These are phyloP conservation scores for Trichoderma oligosporum DNA, from an alignment of 2,329 filamentous ascomycete genomes.

Conservation along the genomic window DNA sequence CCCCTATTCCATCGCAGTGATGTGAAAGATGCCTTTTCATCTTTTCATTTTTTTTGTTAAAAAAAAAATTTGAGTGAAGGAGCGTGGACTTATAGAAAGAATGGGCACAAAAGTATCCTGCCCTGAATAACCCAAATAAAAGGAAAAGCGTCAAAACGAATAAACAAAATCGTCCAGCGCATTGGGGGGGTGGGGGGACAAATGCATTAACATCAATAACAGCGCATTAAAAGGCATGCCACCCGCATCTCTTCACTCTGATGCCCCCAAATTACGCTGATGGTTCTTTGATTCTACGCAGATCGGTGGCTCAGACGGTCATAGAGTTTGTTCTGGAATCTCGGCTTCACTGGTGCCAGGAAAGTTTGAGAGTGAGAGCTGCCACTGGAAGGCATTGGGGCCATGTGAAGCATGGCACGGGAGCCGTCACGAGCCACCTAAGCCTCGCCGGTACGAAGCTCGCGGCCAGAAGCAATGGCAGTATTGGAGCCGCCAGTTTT, in stretches of 20 bases:
- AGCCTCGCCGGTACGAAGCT: conserved; percentile 45
- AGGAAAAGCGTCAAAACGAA: not conserved
- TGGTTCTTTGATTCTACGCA: not conserved
- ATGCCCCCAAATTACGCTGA: not conserved
- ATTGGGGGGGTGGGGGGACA: not conserved
- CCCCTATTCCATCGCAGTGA: no score
- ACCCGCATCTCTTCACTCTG: not conserved
- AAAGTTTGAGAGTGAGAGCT: conserved; percentile 4
- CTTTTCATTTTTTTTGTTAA: not conserved
- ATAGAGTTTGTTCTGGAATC: conserved; percentile 9
- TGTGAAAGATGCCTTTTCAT: not conserved
- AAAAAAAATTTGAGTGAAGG: not conserved
- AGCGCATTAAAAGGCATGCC: not conserved
- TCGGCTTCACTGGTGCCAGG: conserved; percentile 1
- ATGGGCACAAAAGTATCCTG: not conserved
- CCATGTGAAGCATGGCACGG: conserved; percentile 23
- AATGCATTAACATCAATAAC: conserved; percentile 8
- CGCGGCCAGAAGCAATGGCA: conserved; percentile 54
- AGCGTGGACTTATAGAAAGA: not conserved
- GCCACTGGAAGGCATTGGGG: conserved; percentile 6
- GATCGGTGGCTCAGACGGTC: conserved; percentile 1
- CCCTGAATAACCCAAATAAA: not conserved
- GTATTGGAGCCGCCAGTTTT: conserved; percentile 42
- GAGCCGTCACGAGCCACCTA: conserved; percentile 35
- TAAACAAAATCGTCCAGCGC: not conserved